Percentiles rank a stretch among this genome's conserved stretches.
Evolutionary conservation across 345 rosid genomes (phyloP).

Genomic region (Sonneratia caseolaris): DNA sequence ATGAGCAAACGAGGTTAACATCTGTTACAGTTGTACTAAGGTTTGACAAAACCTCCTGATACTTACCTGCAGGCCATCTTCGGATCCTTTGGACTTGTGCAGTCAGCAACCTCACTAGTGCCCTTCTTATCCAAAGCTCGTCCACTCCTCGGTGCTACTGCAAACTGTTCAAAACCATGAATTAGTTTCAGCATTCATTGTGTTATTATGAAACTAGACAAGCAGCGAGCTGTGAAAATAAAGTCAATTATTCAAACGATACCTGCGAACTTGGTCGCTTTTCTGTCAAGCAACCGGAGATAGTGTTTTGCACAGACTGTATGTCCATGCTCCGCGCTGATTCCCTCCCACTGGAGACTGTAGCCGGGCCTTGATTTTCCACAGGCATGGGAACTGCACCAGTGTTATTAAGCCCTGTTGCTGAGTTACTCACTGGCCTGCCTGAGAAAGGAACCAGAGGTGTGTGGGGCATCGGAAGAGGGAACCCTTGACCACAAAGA

Average conservation of each 20-base stretch:
- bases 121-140: not conserved
- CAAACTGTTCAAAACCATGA: conserved; percentile 2
- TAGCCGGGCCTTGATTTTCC: conserved; percentile 31
- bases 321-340: conserved; percentile 22
- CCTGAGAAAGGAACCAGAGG: conserved; percentile 28
- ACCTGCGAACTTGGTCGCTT: conserved; percentile 19
- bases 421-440: conserved; percentile 30
- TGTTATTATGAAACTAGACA: too few relatives aligned
- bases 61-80: not conserved
- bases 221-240: not conserved
- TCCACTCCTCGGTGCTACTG: not conserved
- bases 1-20: not conserved
- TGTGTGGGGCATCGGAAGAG: conserved; percentile 27
- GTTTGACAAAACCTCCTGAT: not conserved
- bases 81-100: not conserved
- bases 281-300: conserved; percentile 20
- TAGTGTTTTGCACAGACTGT: conserved; percentile 27
- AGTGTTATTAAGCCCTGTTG: conserved; percentile 15
- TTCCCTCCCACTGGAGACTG: conserved; percentile 33
- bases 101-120: conserved; percentile 1
- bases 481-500: conserved; percentile 37
- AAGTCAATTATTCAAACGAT: not conserved
- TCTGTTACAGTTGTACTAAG: not conserved
- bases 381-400: conserved; percentile 19
- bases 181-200: not conserved